Percentiles rank a stretch among this genome's conserved stretches.
Conservation (phyloP, 202 grass and related monocot species). For the Eragrostis tef region DNA sequence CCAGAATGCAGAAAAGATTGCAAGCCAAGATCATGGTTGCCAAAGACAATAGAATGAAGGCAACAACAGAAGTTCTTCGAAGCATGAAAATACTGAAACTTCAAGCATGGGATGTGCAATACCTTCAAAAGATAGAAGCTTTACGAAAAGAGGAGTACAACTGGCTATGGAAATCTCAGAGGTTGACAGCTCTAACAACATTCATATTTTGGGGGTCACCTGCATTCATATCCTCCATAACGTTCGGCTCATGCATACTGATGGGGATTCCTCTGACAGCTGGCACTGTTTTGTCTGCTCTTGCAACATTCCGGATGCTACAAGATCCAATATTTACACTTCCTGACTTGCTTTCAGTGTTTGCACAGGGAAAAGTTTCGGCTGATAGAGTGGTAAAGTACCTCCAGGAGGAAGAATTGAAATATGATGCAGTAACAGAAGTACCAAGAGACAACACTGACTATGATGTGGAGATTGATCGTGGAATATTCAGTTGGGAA, state of each 20-base stretch:
- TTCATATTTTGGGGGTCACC: conserved; percentile 96
- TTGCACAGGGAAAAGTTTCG: conserved; percentile 95
- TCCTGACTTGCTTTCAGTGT: conserved; percentile 85
- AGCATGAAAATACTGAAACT: conserved; percentile 99
- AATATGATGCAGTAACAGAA: conserved; percentile 61
- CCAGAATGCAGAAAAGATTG: conserved; percentile 76
- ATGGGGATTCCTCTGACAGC: conserved; percentile 84
- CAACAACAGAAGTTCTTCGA: conserved; percentile 84
- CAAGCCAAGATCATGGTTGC: conserved; percentile 86
- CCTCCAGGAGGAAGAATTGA: conserved; percentile 91
- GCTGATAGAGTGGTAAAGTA: conserved; percentile 76
- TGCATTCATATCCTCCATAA: conserved; percentile 82
- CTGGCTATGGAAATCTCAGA: conserved; percentile 77
- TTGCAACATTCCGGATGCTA: conserved; percentile 93
- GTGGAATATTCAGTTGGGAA: conserved; percentile 89
- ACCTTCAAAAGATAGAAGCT: conserved; percentile 77
- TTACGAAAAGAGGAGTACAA: conserved; percentile 72
- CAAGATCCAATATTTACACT: conserved; percentile 89
- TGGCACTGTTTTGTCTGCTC: conserved; percentile 89
- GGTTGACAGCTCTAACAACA: conserved; percentile 57
- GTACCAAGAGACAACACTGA: conserved; percentile 59
- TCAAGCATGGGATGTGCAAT: conserved; percentile 89
- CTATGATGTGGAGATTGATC: conserved; percentile 69
- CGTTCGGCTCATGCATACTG: conserved; percentile 85
- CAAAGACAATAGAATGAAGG: conserved; percentile 94